phyloP scores from a whole-genome alignment of 2,329 filamentous ascomycete species.

The Verticillium zaregamsianum region DNA sequence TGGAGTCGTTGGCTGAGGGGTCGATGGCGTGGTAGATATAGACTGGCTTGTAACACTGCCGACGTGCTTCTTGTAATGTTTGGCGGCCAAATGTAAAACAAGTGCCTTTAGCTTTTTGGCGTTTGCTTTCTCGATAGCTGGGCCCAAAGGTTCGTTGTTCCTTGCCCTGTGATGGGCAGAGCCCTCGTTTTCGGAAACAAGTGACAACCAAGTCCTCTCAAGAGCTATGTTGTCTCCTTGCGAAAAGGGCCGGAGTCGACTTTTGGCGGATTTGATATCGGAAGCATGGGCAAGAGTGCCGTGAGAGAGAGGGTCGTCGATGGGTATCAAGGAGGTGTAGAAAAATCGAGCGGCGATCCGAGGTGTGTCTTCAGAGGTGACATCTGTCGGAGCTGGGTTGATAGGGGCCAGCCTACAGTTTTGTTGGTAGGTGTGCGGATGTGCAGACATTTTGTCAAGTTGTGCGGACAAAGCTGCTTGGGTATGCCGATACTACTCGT shows the following conservation, averaged over 20 bases:
- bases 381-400: constrained; percentile 26
- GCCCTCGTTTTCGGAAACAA: constrained; percentile 46
- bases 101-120: constrained; percentile 32
- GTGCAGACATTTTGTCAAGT: neutral
- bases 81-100: constrained; percentile 36
- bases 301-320: constrained; percentile 83
- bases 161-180: constrained; percentile 39
- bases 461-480: constrained; percentile 8
- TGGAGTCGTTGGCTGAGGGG: constrained; percentile 23
- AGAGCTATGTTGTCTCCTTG: constrained; percentile 73
- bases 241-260: constrained; percentile 72
- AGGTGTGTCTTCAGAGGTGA: constrained; percentile 51
- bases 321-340: constrained; percentile 75
- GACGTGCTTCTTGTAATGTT: constrained; percentile 44
- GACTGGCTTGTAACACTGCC: constrained; percentile 28
- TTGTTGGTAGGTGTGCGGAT: constrained; percentile 53
- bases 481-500: neutral
- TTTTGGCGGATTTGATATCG: constrained; percentile 49
- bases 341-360: constrained; percentile 72
- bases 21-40: constrained; percentile 19
- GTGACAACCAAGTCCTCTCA: constrained; percentile 69
- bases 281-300: constrained; percentile 45
- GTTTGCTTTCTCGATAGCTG: constrained; percentile 27
- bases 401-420: constrained; percentile 54
- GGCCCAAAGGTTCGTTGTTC: constrained; percentile 25